phyloP scores from a whole-genome alignment of 2,329 filamentous ascomycete genomes.

The Ophiocordyceps camponoti-floridani region DNA sequence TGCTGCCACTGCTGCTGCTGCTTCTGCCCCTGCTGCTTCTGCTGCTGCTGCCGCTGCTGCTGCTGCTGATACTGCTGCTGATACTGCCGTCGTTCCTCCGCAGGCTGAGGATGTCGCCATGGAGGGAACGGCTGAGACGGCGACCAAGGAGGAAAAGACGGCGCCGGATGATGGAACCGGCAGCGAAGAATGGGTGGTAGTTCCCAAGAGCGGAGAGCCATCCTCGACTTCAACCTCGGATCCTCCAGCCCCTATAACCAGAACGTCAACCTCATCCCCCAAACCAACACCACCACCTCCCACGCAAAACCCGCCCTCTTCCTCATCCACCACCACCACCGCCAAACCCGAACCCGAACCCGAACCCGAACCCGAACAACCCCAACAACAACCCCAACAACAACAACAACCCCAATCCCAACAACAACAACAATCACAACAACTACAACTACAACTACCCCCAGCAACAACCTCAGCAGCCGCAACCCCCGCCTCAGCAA shows the following conservation, averaged over 20 bases:
- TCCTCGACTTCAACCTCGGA: too few species aligned
- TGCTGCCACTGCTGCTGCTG: not conserved
- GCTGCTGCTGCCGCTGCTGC: slow-evolving; percentile 4
- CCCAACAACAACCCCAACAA: too few species aligned
- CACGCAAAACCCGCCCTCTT: slow-evolving; percentile 3
- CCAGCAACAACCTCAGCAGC: slow-evolving; percentile 15
- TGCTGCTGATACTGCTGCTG: slow-evolving; percentile 4
- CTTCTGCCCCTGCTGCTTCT: not conserved
- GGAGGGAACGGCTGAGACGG: slow-evolving; percentile 27
- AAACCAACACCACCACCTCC: too few species aligned
- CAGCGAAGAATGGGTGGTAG: slow-evolving; percentile 57
- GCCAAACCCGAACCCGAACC: too few species aligned
- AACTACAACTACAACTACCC: too few species aligned
- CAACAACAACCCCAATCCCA: too few species aligned
- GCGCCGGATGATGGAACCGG: slow-evolving; percentile 31
- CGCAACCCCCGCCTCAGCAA: slow-evolving; percentile 25
- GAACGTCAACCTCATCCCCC: too few species aligned
- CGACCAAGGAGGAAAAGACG: too few species aligned
- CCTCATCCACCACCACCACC: too few species aligned
- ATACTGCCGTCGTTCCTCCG: slow-evolving; percentile 3
- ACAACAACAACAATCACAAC: too few species aligned
- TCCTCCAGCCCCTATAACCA: too few species aligned
- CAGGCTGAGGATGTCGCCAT: slow-evolving; percentile 25
- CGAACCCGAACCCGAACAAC: too few species aligned
- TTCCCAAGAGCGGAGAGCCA: slow-evolving; percentile 46